Evolutionary conservation across 768 basidiomycete genomes (phyloP), one percentile per base, ranked within the genome.

Genomic region (Termitomyces sp.): DNA sequence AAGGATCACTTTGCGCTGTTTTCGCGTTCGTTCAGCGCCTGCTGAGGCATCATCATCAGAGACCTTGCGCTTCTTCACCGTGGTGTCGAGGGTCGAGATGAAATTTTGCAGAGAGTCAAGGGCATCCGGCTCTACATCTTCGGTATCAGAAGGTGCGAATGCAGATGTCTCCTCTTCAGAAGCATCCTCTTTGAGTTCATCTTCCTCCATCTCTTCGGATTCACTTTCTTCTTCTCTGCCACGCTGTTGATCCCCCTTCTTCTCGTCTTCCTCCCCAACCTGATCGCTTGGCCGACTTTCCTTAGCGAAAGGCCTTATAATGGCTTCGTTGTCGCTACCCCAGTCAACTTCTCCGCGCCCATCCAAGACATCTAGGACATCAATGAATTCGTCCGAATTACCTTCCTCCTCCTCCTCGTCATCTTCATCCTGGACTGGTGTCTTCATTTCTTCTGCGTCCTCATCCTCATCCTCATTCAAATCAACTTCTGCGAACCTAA

Each of bases 51-150:
- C 58, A 15, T 68, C 72, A 1, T 76, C 81, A 13, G 75, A 70
- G 1, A 80, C 78, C 72, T 92, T 92, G 58, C 92, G 84, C 72
- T 94, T 93, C 62, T 81, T 80, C 13, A 82, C 69, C 4, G 74
- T 68, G 6, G 83, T 69, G 58, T 87, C 84, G 49, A 96, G 82
- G 16, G 71, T 77, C 0, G 86, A 81, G 47, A 97, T 84, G 64
- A 92, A 92, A 16, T 72, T 75, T 57, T 87, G 84, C 2, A 98
- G 82, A 39, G 84, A 81, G 22, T 84, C 83, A 9, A 94, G 76
- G 0, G 86, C 86, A 60, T 77, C 81, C 0, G 78, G 76, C n/a
- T 77, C 78, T 18, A 70, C 69, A 20, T 77, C 77, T 1, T 76
- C 79, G 15, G 81, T 79, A 26, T 84, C 86, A 3, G 75, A 78